These are phyloP conservation scores for Aspergillus persii DNA, from an alignment of 2,329 filamentous ascomycete species.

Conservation along the genomic window DNA sequence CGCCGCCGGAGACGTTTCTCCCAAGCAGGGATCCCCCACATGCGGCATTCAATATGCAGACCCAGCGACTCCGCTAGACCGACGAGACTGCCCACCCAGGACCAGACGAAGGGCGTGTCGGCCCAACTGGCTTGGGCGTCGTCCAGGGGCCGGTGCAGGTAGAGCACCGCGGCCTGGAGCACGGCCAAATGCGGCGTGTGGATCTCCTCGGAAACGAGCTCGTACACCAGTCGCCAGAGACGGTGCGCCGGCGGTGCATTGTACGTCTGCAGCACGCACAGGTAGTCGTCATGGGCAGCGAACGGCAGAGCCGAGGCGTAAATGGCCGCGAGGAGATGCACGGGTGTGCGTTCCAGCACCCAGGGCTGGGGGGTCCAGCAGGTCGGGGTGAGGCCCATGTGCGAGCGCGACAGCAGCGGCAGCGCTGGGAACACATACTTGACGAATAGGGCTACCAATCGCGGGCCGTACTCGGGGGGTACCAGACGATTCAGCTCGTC, in stretches of 20 bases:
- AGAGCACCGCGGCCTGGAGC: constrained; percentile 32
- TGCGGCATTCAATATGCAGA: constrained; percentile 37
- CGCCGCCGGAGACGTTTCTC: constrained; percentile 39
- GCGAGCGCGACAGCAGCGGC: constrained; percentile 33
- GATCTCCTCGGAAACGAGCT: constrained; percentile 31
- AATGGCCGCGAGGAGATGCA: constrained; percentile 31
- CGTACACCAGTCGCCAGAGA: constrained; percentile 32
- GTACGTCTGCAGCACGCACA: constrained; percentile 30
- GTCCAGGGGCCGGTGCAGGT: constrained; percentile 27
- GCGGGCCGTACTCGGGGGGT: constrained; percentile 22
- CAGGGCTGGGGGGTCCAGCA: constrained; percentile 20
- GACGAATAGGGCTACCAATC: constrained; percentile 27
- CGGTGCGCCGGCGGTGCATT: constrained; percentile 22
- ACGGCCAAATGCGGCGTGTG: constrained; percentile 32
- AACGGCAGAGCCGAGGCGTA: constrained; percentile 35
- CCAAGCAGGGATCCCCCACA: constrained; percentile 39
- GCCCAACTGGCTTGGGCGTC: constrained; percentile 24
- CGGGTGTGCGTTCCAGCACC: constrained; percentile 21
- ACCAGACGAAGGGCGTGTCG: constrained; percentile 38
- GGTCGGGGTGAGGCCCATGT: constrained; percentile 21
- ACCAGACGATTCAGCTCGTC: constrained; percentile 23
- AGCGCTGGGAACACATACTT: constrained; percentile 31
- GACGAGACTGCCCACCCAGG: constrained; percentile 36
- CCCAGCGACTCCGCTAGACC: constrained; percentile 35
- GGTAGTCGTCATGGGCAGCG: constrained; percentile 29